Conservation (phyloP, 768 basidiomycete species). For the Lactarius hengduanensis region DNA sequence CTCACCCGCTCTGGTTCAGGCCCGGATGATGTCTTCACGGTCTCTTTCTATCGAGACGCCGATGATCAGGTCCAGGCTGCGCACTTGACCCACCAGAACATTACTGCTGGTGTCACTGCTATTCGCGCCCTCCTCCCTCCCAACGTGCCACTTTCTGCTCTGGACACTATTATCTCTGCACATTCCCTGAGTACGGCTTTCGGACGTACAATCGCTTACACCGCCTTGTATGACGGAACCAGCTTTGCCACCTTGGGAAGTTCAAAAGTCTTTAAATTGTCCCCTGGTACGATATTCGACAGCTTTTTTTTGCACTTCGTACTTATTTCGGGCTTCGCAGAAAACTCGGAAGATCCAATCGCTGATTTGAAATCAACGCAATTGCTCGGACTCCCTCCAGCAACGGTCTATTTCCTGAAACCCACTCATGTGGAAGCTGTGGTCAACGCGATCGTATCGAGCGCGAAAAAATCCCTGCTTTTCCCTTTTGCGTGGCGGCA, state of each 20-base stretch:
- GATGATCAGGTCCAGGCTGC: slow-evolving; percentile 56
- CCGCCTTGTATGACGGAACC: slow-evolving; percentile 70
- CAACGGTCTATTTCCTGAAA: slow-evolving; percentile 75
- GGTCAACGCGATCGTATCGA: slow-evolving; percentile 50
- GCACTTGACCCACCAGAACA: slow-evolving; percentile 76
- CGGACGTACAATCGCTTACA: slow-evolving; percentile 78
- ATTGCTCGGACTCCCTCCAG: slow-evolving; percentile 61
- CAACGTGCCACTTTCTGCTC: slow-evolving; percentile 59
- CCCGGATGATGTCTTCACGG: slow-evolving; percentile 61
- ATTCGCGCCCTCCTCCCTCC: slow-evolving; percentile 73
- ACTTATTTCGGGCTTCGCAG: slow-evolving; percentile 2
- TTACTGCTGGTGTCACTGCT: slow-evolving; percentile 88
- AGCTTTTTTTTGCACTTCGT: background rate
- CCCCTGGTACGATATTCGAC: slow-evolving; percentile 41
- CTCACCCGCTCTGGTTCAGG: slow-evolving; percentile 38
- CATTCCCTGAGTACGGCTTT: slow-evolving; percentile 73
- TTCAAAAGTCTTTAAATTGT: slow-evolving; percentile 48
- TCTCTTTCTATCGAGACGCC: slow-evolving; percentile 58
- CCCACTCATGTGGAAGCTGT: slow-evolving; percentile 60
- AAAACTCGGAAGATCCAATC: slow-evolving; percentile 35
- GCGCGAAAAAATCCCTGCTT: slow-evolving; percentile 54
- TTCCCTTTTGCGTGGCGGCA: slow-evolving; percentile 73
- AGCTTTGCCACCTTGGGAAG: slow-evolving; percentile 67
- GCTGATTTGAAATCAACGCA: slow-evolving; percentile 49
- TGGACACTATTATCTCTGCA: slow-evolving; percentile 78